A percentile compares a stretch with the other conserved stretches of the same genome.
Evolutionary conservation across 1,139 yeast genomes (phyloP).

Genomic region (Blastobotrys capitulatus): DNA sequence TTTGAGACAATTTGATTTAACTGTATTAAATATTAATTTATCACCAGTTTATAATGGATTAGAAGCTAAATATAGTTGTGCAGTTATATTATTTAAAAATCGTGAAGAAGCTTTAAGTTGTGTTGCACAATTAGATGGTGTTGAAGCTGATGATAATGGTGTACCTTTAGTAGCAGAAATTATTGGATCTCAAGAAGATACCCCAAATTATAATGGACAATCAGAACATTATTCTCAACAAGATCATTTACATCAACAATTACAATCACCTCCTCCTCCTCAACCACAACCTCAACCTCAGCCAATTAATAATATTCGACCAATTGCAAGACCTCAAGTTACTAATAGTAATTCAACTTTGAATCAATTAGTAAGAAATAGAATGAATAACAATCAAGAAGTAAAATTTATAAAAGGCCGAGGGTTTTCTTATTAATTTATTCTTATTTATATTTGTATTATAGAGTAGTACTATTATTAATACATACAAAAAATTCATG

Average conservation of each 20-base stretch:
- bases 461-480: neutral
- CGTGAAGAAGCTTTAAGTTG: conserved; percentile 16
- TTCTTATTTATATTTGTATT: neutral
- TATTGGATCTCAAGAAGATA: neutral
- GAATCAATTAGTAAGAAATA: neutral
- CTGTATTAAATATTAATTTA: conserved; percentile 8
- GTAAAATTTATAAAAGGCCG: conserved; percentile 5
- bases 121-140: conserved; percentile 13
- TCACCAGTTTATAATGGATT: conserved; percentile 13
- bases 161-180: conserved; percentile 14
- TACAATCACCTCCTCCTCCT: too few relatives aligned
- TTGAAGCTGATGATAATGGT: conserved; percentile 14
- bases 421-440: neutral
- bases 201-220: too few relatives aligned
- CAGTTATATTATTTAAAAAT: conserved; percentile 12
- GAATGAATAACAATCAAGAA: neutral
- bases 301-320: neutral
- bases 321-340: neutral
- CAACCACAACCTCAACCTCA: neutral
- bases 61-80: conserved; percentile 10
- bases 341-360: neutral
- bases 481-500: too few relatives aligned
- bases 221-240: too few relatives aligned
- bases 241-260: too few relatives aligned
- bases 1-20: conserved; percentile 11